Evolutionary conservation across 257 asterid genomes (phyloP).

Genomic region (Fraxinus pennsylvanica): DNA sequence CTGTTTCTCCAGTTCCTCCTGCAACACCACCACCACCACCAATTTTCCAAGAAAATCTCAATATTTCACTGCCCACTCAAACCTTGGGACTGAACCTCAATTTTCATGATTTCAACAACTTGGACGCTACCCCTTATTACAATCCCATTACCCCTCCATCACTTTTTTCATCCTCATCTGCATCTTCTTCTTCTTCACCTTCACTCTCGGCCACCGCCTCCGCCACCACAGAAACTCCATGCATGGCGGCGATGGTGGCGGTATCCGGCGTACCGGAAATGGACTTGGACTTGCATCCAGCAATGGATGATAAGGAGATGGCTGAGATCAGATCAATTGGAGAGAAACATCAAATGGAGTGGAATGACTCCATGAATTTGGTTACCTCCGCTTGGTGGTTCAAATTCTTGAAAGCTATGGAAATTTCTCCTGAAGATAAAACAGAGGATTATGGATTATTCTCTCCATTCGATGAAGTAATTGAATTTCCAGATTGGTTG

Average conservation of each 20-base stretch:
- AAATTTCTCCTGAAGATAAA: constrained; percentile 48
- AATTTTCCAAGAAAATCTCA: constrained; percentile 49
- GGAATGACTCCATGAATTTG: constrained; percentile 83
- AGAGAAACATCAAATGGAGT: constrained; percentile 84
- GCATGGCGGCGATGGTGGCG: constrained; percentile 36
- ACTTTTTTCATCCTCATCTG: constrained; percentile 53
- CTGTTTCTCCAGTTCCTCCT: constrained; percentile 44
- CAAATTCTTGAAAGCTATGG: constrained; percentile 74
- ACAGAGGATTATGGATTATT: constrained; percentile 33
- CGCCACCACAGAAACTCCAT: constrained; percentile 42
- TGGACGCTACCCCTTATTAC: constrained; percentile 48
- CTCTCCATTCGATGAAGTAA: constrained; percentile 65
- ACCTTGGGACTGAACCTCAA: constrained; percentile 88
- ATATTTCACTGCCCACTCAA: constrained; percentile 81
- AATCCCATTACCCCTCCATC: constrained; percentile 41
- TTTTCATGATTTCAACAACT: constrained; percentile 67
- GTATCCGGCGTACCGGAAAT: constrained; percentile 24
- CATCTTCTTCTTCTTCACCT: constrained; percentile 70
- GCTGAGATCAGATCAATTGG: constrained; percentile 92
- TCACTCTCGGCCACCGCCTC: constrained; percentile 36
- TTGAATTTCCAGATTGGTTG: constrained; percentile 92
- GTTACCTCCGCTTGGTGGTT: constrained; percentile 92
- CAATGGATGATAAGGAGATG: constrained; percentile 86
- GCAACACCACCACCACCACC: constrained; percentile 40
- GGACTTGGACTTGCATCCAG: constrained; percentile 61